Percentiles rank a stretch among this genome's conserved stretches.
phyloP scores from a whole-genome alignment of 768 basidiomycete genomes.

The Suillus luteus region DNA sequence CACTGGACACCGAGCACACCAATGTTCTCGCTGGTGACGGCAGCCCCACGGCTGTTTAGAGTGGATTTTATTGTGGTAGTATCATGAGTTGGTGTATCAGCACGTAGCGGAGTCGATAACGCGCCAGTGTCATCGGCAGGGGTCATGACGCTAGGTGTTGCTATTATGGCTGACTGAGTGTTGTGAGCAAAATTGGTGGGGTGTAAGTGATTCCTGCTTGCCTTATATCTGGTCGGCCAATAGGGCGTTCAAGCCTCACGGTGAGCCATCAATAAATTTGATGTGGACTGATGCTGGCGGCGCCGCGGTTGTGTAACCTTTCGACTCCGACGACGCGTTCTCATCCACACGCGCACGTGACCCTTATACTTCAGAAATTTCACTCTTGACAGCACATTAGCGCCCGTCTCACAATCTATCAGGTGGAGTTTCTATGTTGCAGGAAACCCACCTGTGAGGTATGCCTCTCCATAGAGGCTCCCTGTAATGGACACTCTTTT shows the following conservation, averaged over 20 bases:
- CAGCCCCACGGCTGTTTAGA: neutral
- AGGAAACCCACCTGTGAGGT: neutral
- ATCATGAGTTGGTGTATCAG: neutral
- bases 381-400: neutral
- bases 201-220: neutral
- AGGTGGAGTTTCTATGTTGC: slow-evolving; percentile 1
- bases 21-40: neutral
- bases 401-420: neutral
- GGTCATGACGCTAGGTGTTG: neutral
- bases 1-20: neutral
- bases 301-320: too few relatives aligned
- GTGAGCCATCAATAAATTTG: too few relatives aligned
- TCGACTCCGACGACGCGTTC: too few relatives aligned
- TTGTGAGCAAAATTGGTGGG: neutral
- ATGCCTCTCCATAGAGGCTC: slow-evolving; percentile 1
- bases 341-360: too few relatives aligned
- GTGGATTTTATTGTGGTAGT: neutral
- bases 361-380: too few relatives aligned
- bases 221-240: neutral
- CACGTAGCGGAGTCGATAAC: neutral
- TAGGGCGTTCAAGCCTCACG: neutral
- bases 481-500: neutral
- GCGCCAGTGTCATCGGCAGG: neutral
- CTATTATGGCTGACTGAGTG: neutral
- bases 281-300: too few relatives aligned